Evolutionary conservation across 2,329 filamentous ascomycete species (phyloP).

Genomic region (Domatiomyces catenatus): DNA sequence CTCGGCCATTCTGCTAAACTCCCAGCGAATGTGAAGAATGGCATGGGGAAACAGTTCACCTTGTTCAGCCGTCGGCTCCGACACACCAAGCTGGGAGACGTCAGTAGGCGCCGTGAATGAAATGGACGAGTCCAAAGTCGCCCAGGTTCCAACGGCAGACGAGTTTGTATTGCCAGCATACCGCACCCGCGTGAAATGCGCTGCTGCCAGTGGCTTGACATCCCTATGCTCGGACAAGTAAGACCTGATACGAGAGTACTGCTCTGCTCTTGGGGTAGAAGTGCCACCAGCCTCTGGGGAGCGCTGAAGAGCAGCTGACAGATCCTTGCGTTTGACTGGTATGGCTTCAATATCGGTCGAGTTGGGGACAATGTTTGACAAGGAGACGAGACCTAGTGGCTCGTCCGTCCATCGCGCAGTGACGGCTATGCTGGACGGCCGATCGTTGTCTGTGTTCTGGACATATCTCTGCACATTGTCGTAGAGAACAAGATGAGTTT

Average conservation of each 20-base stretch:
- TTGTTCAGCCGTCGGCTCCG: slow-evolving; percentile 17
- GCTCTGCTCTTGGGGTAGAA: slow-evolving; percentile 1
- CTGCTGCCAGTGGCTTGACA: slow-evolving; percentile 32
- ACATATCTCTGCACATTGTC: slow-evolving; percentile 34
- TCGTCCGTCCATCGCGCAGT: slow-evolving; percentile 12
- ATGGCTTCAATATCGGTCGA: slow-evolving; percentile 8
- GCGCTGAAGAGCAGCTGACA: slow-evolving; percentile 8
- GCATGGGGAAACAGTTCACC: slow-evolving; percentile 33
- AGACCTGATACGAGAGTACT: slow-evolving; percentile 7
- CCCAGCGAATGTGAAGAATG: slow-evolving; percentile 35
- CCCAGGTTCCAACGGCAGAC: slow-evolving; percentile 29
- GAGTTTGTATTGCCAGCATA: slow-evolving; percentile 34
- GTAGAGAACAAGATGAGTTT: slow-evolving; percentile 30
- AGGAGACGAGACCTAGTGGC: slow-evolving; percentile 17
- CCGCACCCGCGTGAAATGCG: slow-evolving; percentile 32
- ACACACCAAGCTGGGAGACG: slow-evolving; percentile 3
- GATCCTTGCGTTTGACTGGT: slow-evolving; percentile 11
- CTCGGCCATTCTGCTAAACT: slow-evolving; percentile 22
- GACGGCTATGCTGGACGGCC: slow-evolving; percentile 17
- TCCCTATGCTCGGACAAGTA: slow-evolving; percentile 31
- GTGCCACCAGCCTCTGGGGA: slow-evolving; percentile 1
- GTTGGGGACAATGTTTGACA: slow-evolving; percentile 10
- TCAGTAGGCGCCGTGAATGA: slow-evolving; percentile 21
- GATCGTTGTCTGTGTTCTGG: slow-evolving; percentile 11
- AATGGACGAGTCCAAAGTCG: slow-evolving; percentile 34